Evolutionary conservation across 1,284 basidiomycete species (phyloP).

Genomic region (Austroboletus niveus): DNA sequence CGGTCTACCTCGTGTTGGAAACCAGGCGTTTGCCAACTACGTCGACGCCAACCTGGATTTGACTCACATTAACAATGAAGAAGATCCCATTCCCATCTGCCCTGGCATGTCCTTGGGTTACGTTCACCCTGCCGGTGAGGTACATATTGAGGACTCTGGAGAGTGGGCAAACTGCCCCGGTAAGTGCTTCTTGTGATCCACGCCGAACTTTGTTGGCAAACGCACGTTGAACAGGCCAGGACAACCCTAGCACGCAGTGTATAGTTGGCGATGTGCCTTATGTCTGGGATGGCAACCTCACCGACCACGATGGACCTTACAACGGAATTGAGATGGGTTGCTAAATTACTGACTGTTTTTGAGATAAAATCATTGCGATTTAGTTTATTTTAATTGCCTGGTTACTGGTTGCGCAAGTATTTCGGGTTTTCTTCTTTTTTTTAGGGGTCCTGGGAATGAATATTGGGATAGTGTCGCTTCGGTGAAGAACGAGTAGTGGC

Average conservation of each 20-base stretch:
- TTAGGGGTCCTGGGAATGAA: no score
- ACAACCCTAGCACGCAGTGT: constrained; percentile 53
- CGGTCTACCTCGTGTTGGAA: constrained; percentile 66
- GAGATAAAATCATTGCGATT: no score
- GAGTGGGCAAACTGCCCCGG: constrained; percentile 51
- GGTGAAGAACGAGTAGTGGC: no score
- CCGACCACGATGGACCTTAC: constrained; percentile 60
- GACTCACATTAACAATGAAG: constrained; percentile 53
- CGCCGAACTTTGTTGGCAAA: neutral
- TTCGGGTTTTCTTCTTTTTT: no score
- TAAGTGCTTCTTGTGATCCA: constrained; percentile 10
- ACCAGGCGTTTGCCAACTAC: constrained; percentile 59
- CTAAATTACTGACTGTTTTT: neutral
- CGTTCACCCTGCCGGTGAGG: constrained; percentile 56
- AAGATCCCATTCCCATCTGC: constrained; percentile 46
- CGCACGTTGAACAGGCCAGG: constrained; percentile 42
- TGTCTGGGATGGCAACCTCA: constrained; percentile 44
- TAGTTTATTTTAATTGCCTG: no score
- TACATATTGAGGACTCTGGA: constrained; percentile 50
- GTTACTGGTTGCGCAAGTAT: no score
- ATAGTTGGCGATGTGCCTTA: constrained; percentile 55
- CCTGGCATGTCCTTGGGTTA: constrained; percentile 54
- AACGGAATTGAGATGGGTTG: constrained; percentile 40
- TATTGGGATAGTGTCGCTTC: no score
- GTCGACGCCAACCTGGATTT: constrained; percentile 47